Conservation (phyloP, 2,329 filamentous ascomycete genomes). For the Fusarium chuoi region DNA sequence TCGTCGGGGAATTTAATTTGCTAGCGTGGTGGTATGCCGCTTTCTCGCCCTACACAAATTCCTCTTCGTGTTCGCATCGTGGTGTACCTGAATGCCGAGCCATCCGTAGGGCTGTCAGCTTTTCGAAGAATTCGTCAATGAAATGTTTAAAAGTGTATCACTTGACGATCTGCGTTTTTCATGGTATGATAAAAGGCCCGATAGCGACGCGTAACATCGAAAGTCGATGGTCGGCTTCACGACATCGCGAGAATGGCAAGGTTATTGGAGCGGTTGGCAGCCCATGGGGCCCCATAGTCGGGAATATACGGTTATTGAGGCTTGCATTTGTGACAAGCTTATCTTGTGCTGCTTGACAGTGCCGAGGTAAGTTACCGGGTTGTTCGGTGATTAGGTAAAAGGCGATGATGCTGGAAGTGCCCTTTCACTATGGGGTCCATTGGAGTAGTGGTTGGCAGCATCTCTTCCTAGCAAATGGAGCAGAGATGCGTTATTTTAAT, state of each 20-base stretch:
- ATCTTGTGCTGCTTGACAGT: neutral
- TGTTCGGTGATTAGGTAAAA: neutral
- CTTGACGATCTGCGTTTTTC: neutral
- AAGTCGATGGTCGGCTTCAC: neutral
- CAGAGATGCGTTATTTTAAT: neutral
- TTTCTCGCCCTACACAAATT: neutral
- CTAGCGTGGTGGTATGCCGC: neutral
- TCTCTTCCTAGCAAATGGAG: rapidly evolving
- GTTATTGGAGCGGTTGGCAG: neutral
- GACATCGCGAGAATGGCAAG: rapidly evolving
- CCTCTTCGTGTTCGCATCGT: neutral
- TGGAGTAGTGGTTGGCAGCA: neutral
- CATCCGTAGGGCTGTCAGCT: neutral
- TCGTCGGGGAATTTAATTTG: conserved; percentile 9
- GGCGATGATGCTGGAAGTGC: neutral
- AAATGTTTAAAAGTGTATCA: neutral
- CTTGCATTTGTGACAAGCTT: neutral
- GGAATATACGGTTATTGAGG: neutral
- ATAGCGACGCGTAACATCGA: neutral
- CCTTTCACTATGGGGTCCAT: rapidly evolving
- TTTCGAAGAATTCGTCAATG: neutral
- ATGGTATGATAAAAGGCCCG: neutral
- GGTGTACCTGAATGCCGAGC: conserved; percentile 4
- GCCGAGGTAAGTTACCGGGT: neutral
- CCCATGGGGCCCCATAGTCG: neutral